Percentiles rank a stretch among this genome's conserved stretches.
phyloP scores from a whole-genome alignment of 768 basidiomycete species.

The Suillus subaureus region DNA sequence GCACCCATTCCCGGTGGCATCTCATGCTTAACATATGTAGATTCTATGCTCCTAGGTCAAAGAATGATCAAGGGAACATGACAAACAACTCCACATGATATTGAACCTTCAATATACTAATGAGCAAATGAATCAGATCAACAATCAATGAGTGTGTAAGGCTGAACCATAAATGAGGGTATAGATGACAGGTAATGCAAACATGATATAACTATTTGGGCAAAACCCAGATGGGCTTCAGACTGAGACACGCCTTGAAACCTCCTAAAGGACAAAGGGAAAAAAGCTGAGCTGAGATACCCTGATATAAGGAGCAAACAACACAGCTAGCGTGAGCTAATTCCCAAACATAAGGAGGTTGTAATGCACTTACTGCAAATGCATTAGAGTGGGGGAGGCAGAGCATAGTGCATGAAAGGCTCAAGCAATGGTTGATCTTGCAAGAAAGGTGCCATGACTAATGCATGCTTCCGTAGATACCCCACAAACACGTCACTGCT shows the following conservation, averaged over 20 bases:
- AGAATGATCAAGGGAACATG: no score
- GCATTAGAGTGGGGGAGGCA: neutral
- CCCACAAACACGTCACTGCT: slow-evolving; percentile 32
- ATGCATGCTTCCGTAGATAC: slow-evolving; percentile 30
- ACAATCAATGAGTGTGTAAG: no score
- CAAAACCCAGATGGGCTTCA: neutral
- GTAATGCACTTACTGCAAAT: neutral
- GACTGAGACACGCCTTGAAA: neutral
- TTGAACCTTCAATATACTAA: no score
- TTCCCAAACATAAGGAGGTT: neutral
- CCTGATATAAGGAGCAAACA: neutral
- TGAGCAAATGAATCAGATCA: no score
- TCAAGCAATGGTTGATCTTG: slow-evolving; percentile 3
- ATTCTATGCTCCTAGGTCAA: no score
- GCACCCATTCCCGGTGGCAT: no score
- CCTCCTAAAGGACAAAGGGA: neutral
- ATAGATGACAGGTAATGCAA: no score
- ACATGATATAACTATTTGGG: neutral
- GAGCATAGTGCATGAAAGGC: neutral
- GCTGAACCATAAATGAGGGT: no score
- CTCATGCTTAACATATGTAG: no score
- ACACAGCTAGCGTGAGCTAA: neutral
- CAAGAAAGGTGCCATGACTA: slow-evolving; percentile 32
- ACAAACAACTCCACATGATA: no score
- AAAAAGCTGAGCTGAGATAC: neutral